phyloP scores from a whole-genome alignment of 2,329 filamentous ascomycete species.

The Xylariaceae sp. region DNA sequence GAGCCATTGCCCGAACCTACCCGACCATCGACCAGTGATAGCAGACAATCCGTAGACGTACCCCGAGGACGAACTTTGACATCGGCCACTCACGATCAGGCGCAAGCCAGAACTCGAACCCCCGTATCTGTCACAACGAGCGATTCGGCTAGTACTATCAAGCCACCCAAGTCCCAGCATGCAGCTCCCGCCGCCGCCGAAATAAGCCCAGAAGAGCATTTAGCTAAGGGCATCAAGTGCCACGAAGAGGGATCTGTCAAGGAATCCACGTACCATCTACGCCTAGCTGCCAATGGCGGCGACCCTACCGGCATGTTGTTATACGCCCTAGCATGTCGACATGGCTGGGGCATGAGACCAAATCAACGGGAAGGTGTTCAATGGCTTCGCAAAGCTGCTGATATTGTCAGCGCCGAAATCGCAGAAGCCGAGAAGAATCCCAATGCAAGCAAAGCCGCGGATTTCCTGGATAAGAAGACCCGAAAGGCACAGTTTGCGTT shows the following conservation, averaged over 20 bases:
- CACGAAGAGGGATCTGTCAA: constrained; percentile 84
- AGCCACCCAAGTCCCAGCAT: constrained; percentile 37
- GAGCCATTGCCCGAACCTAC: constrained; percentile 41
- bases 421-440: constrained; percentile 69
- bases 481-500: constrained; percentile 90
- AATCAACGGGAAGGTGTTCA: constrained; percentile 85
- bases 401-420: constrained; percentile 74
- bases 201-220: constrained; percentile 78
- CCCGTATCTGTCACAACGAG: constrained; percentile 46
- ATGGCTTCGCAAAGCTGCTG: constrained; percentile 88
- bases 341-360: constrained; percentile 95
- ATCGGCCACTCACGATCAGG: constrained; percentile 36
- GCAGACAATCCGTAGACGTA: constrained; percentile 44
- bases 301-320: constrained; percentile 92
- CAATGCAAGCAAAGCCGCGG: constrained; percentile 58
- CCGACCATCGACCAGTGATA: constrained; percentile 41
- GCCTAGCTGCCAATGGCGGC: constrained; percentile 78
- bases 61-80: constrained; percentile 42
- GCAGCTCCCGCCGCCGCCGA: constrained; percentile 57
- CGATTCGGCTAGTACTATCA: constrained; percentile 52
- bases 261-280: constrained; percentile 93
- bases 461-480: constrained; percentile 67
- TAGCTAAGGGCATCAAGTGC: constrained; percentile 81
- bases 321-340: constrained; percentile 88
- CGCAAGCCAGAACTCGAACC: constrained; percentile 37